Conservation (phyloP, 176 grass and related monocot species). For the Cenchrus fungigraminus region DNA sequence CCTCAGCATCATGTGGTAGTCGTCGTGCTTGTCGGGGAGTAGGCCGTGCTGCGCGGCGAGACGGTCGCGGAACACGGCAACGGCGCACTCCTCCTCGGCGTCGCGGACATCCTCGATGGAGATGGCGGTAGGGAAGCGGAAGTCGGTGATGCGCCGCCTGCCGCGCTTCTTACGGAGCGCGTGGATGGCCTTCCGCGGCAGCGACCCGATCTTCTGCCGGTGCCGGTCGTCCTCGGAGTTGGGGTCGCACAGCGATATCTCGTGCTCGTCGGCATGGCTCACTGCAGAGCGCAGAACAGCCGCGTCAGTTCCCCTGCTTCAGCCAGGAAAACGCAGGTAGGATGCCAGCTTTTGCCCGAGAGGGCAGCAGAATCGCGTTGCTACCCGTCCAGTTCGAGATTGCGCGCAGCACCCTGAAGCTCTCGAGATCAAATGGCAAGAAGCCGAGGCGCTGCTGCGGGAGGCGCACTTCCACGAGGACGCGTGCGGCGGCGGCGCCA, state of each 20-base stretch:
- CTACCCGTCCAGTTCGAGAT: slow-evolving; percentile 15
- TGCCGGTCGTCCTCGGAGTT: slow-evolving; percentile 85
- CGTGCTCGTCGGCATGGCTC: slow-evolving; percentile 51
- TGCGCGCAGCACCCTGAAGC: background rate
- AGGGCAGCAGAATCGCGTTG: background rate
- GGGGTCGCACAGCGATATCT: slow-evolving; percentile 63
- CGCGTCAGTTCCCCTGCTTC: background rate
- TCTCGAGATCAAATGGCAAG: slow-evolving; percentile 7
- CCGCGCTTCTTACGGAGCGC: slow-evolving; percentile 80
- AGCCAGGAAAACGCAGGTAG: slow-evolving; percentile 6
- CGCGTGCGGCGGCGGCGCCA: too few relatives aligned
- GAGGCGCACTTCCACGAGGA: too few relatives aligned
- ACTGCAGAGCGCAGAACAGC: slow-evolving; percentile 51
- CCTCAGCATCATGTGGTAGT: slow-evolving; percentile 93
- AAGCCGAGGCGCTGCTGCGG: too few relatives aligned
- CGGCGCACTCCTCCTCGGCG: slow-evolving; percentile 90
- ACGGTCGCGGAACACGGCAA: slow-evolving; percentile 75
- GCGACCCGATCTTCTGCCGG: slow-evolving; percentile 73
- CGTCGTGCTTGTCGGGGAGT: slow-evolving; percentile 86
- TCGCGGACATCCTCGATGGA: slow-evolving; percentile 95
- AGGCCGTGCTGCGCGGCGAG: slow-evolving; percentile 67
- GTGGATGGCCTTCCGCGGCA: slow-evolving; percentile 78
- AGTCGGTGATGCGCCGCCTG: slow-evolving; percentile 65
- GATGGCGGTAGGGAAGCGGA: slow-evolving; percentile 75
- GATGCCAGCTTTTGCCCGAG: background rate